Percentiles rank a stretch among this genome's conserved stretches.
Conservation (phyloP, 2,329 filamentous ascomycete species). For the Samsoniella hepiali region DNA sequence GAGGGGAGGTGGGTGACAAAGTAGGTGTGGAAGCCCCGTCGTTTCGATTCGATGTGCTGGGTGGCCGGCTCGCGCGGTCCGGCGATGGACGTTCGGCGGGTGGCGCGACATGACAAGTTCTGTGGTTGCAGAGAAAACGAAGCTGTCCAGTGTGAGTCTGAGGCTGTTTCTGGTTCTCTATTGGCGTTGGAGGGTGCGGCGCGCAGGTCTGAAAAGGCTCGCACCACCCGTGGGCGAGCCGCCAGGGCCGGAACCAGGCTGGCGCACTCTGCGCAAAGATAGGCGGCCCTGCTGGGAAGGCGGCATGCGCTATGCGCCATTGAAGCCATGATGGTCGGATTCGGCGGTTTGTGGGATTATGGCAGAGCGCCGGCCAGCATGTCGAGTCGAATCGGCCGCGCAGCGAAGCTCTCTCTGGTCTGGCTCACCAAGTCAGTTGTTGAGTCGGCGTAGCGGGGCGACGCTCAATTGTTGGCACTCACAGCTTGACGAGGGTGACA, state of each 20-base stretch:
- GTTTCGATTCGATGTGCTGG: slow-evolving; percentile 21
- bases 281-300: slow-evolving; percentile 23
- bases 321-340: slow-evolving; percentile 22
- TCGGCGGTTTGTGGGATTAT: not conserved
- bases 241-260: slow-evolving; percentile 12
- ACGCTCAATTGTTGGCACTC: slow-evolving; percentile 10
- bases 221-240: not conserved
- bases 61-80: slow-evolving; percentile 1
- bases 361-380: not conserved
- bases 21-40: slow-evolving; percentile 81
- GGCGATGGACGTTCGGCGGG: slow-evolving; percentile 11
- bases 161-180: not conserved
- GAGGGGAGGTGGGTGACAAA: slow-evolving; percentile 95
- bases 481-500: not conserved
- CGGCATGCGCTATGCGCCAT: slow-evolving; percentile 23
- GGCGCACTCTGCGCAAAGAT: slow-evolving; percentile 21
- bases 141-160: not conserved
- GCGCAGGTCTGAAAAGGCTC: slow-evolving; percentile 11
- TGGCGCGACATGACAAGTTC: not conserved
- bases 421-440: slow-evolving; percentile 14
- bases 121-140: not conserved
- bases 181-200: not conserved
- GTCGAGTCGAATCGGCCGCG: not conserved
- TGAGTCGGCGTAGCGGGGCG: not conserved
- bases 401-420: not conserved